These are phyloP conservation scores for Eucalyptus sideroxylon DNA, from an alignment of 345 rosid species.

Conservation along the genomic window DNA sequence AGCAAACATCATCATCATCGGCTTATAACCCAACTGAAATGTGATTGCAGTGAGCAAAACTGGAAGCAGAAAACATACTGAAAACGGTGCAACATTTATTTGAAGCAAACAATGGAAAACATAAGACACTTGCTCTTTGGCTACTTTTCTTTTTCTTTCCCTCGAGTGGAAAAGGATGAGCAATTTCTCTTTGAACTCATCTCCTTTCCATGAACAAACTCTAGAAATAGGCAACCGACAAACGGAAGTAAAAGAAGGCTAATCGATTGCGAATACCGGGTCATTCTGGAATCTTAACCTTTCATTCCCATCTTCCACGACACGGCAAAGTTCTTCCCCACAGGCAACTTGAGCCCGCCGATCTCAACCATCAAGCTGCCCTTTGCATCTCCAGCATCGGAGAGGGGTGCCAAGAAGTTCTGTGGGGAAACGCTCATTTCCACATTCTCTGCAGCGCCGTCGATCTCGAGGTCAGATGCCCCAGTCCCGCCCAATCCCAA, in stretches of 20 bases:
- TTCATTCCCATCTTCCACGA: constrained; percentile 52
- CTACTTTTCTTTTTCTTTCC: neutral
- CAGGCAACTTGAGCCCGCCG: constrained; percentile 38
- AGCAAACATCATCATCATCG: neutral
- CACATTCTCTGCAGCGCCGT: constrained; percentile 18
- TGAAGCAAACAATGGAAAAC: neutral
- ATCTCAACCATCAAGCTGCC: constrained; percentile 48
- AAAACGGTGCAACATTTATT: neutral
- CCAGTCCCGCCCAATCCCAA: constrained; percentile 51
- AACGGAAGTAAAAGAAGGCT: neutral
- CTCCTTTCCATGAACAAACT: constrained; percentile 8
- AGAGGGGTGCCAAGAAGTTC: constrained; percentile 7
- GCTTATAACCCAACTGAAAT: neutral
- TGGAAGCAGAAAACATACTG: neutral
- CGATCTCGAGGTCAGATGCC: constrained; percentile 29
- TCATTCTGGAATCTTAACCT: neutral
- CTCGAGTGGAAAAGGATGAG: constrained; percentile 22
- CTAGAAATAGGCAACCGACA: neutral
- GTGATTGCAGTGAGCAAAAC: neutral
- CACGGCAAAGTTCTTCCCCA: constrained; percentile 67
- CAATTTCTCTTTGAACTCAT: constrained; percentile 8
- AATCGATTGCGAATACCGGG: neutral
- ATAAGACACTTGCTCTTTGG: neutral
- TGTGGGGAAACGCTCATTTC: constrained; percentile 36
- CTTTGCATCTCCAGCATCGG: constrained; percentile 23